Evolutionary conservation across 768 basidiomycete genomes (phyloP), one percentile per base, ranked within the genome.

Genomic region (Leccinum subgranulosum): DNA sequence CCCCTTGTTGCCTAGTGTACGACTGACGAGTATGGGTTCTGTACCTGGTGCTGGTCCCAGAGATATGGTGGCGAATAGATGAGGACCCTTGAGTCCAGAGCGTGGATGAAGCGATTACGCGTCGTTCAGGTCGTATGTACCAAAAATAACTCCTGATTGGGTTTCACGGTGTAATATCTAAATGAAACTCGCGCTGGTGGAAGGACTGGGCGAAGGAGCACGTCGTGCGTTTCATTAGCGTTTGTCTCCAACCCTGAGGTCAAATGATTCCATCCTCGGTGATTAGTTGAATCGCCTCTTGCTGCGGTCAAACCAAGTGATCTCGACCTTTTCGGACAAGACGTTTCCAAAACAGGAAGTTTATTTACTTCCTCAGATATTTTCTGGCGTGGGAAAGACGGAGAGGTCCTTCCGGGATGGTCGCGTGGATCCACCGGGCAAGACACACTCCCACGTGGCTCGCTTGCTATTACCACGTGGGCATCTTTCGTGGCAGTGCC

Each of bases 381-480:
- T 41, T n/a, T 41, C 39, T 41, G 39, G 45, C 21, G 45, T 46
- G 45, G 21, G 45, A 46, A 46, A 21, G 21, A 21, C 25, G 15
- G 21, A 15, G 23, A 48, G 43, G 43, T 21, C 19, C 19, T 27
- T 25, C 21, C 15, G 28, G 23, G 29, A 47, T 47, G 45, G 45
- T 25, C 45, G 45, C 45, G 45, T 25, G 45, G 55, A 55, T 48
- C 15, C 57, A 65, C 51, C 54, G 60, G 53, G 55, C 51, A 33
- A 56, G 56, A 45, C 59, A 64, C 46, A 49, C 53, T 60, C 66
- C 69, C 76, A 77, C 77, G 76, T 76, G 78, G 73, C 54, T 0
- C 10, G 43, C 57, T 62, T 64, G n/a, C 43, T 48, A 47, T 56
- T 53, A 63, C 70, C 70, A 73, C 72, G 72, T 72, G 71, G 68